phyloP scores from a whole-genome alignment of 306 rosid genomes.

The peach (Prunus persica) region DNA sequence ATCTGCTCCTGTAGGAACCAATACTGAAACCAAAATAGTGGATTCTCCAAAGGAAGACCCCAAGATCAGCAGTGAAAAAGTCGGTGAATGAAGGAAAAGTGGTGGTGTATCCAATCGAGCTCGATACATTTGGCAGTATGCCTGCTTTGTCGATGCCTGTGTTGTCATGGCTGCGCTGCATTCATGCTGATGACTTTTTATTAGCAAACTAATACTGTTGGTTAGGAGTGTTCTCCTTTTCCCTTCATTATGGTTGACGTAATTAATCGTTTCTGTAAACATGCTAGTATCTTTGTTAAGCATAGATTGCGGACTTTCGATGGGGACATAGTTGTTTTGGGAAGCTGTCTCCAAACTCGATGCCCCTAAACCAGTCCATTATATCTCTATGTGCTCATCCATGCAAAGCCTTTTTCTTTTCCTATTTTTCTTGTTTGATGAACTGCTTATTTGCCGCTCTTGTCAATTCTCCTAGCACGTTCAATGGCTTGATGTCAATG shows the following conservation, averaged over 20 bases:
- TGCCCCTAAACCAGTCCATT: background rate
- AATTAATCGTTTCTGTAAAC: constrained; percentile 18
- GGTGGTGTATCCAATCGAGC: background rate
- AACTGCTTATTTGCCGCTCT: background rate
- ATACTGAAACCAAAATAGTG: constrained; percentile 31
- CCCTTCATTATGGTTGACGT: constrained; percentile 5
- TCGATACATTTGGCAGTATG: constrained; percentile 20
- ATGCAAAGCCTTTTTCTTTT: background rate
- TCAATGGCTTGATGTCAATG: too few relatives aligned
- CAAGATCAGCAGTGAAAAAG: constrained; percentile 26
- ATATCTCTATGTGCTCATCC: background rate
- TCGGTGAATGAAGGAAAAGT: constrained; percentile 29
- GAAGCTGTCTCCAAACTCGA: background rate
- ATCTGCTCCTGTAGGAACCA: constrained; percentile 15
- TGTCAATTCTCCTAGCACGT: too few relatives aligned
- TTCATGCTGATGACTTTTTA: constrained; percentile 15
- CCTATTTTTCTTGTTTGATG: background rate
- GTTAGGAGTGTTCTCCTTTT: constrained; percentile 14
- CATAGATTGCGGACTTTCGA: background rate
- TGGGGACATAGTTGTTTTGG: background rate
- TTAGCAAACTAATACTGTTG: background rate
- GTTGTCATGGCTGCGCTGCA: background rate
- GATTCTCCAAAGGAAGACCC: constrained; percentile 25
- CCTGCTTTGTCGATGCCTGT: constrained; percentile 20
- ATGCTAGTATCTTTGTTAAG: background rate